Evolutionary conservation across 495 filamentous ascomycete species (phyloP), one percentile per base, ranked within the genome.

Genomic region (Chaetomium fimeti): DNA sequence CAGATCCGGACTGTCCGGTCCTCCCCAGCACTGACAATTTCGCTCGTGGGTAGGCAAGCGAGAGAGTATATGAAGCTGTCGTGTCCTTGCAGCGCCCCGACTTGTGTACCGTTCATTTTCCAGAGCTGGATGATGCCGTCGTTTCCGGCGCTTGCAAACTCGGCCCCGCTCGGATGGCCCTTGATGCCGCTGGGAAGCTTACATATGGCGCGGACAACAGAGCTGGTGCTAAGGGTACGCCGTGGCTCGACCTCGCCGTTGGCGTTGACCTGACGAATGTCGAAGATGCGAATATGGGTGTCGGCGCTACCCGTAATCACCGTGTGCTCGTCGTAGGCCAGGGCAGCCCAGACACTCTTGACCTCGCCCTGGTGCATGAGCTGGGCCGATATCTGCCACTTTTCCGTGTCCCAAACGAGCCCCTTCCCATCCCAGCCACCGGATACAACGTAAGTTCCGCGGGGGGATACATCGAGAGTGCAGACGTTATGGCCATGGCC

Each of bases 51-150:
- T 16, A 93, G 76, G 25, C 81, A 76, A 28, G 88, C 85, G 15
- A 99, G 79, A 24, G 91, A 90, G 75, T 99, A 99, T 62, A 99
- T 93, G 75, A 96, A 99, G 71, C 87, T 94, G 61, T 97, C 93
- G 70, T 98, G 95, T 4, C 93, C 94, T 63, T 87, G 83, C 5
- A 98, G 78, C 67, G 91, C 85, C 22, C 83, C 86, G 6, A 95
- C 81, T 60, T 89, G 79, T 36, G 84, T 77, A 15, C 93, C 94
- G 56, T 87, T 80, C 11, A 94, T 66, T 22, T 87, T 92, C 87
- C 91, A 98, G 11, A 97, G 77, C 42, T 91, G 85, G 65, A 98
- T 90, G 8, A 92, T 75, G 47, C 89, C 89, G 71, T 96, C 92
- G 69, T 97, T 96, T 61, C 91, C 88, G 5, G 92, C 92, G 42